Base-by-base conservation (phyloP, 2,329 filamentous ascomycete genomes). In the Cordyceps sp. region DNA sequence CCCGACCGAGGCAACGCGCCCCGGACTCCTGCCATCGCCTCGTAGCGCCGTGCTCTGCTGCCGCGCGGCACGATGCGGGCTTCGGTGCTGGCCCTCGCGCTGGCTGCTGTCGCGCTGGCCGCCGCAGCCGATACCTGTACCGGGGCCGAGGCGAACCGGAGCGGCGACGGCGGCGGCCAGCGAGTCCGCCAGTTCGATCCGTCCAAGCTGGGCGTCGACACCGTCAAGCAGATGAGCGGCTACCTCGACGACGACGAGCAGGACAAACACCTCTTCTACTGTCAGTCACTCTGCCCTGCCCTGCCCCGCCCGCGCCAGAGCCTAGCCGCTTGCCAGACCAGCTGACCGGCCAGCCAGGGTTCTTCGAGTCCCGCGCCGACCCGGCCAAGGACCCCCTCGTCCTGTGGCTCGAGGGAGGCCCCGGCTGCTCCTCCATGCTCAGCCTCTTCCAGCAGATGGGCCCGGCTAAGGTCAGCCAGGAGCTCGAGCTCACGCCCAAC, bases 281-380 rank as follows among this genome's bases (percentile, higher is more conserved):
- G 28, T 29, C 6, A 21, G 19, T 29, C 8, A 6, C 10, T 10
- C 9, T 12, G 4, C 5, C 16, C 16, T 6, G 21, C 16, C 13
- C 16, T 28, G 7, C 5, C 3, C 16, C 12, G 13, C 12, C 12
- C 7, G 3, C 4, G 13, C 7, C 4, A 13, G n/a, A 7, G 26
- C 6, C 16, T 2, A n/a, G 10, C 2, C 16, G 13, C 4, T 23
- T 18, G 9, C 4, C 12, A 20, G 12, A 9, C 10, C 19, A 14
- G 13, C 26, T 27, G 5, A 29, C 19, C n/a, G 9, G 7, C n/a
- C 13, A 15, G 10, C 5, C 19, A 92, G 84, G 84, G 88, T 96
- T 96, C 74, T 96, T 98, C 46, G 88, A 98, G 61, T 96, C 88
- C 34, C 80, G 88, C 49, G 93, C 93, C 49, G 85, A 96, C 56